phyloP scores from a whole-genome alignment of 2,329 filamentous ascomycete species.

The Verruconis gallopava region DNA sequence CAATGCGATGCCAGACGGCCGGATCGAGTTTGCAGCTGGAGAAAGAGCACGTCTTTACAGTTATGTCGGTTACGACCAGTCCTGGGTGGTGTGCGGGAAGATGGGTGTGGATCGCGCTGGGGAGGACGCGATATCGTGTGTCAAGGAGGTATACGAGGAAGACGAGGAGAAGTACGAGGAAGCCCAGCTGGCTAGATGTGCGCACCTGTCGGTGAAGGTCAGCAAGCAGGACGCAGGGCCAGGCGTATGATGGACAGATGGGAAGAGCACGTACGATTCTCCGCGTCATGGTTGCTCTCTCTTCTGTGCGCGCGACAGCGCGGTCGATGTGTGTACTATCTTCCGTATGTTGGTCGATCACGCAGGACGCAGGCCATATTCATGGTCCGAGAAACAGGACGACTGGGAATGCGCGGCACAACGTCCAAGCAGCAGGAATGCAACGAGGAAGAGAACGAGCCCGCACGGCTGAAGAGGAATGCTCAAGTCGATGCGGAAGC shows the following conservation, averaged over 20 bases:
- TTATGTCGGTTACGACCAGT: slow-evolving; percentile 74
- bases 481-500: too few species aligned
- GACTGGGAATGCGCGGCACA: too few species aligned
- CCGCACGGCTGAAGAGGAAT: too few species aligned
- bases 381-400: too few species aligned
- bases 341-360: too few species aligned
- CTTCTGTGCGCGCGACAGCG: too few species aligned
- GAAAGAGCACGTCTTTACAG: slow-evolving; percentile 60
- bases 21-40: slow-evolving; percentile 63
- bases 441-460: too few species aligned
- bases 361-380: too few species aligned
- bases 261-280: slow-evolving; percentile 47
- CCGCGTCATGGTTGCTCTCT: slow-evolving; percentile 25
- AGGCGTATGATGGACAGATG: slow-evolving; percentile 56
- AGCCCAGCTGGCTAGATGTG: slow-evolving; percentile 62
- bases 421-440: too few species aligned
- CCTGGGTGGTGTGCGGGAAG: slow-evolving; percentile 72
- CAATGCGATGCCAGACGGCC: slow-evolving; percentile 65
- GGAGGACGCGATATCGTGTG: slow-evolving; percentile 75
- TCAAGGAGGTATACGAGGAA: slow-evolving; percentile 73
- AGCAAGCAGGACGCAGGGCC: slow-evolving; percentile 52
- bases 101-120: slow-evolving; percentile 72
- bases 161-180: slow-evolving; percentile 48
- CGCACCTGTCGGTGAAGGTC: slow-evolving; percentile 45
- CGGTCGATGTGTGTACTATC: too few species aligned